Conservation (phyloP, 2,329 filamentous ascomycete species). For the Fusarium siculi region DNA sequence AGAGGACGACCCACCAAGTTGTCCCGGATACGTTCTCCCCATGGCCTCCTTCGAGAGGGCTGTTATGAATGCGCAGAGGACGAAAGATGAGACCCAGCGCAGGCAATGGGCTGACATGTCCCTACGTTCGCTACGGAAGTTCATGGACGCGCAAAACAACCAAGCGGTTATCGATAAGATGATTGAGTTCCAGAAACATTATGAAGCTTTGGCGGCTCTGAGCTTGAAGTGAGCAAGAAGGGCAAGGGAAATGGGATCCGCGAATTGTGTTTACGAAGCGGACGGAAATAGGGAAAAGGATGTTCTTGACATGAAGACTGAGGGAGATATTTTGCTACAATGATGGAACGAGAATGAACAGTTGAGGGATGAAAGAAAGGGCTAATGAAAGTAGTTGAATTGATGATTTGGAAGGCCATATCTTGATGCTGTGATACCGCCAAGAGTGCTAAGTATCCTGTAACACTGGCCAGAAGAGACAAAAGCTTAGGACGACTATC, state of each 20-base stretch:
- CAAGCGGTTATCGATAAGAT: neutral
- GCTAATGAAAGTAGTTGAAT: neutral
- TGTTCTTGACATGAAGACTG: neutral
- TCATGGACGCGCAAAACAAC: neutral
- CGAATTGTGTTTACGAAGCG: neutral
- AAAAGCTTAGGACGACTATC: neutral
- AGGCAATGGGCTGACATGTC: neutral
- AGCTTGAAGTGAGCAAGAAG: neutral
- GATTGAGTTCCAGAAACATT: neutral
- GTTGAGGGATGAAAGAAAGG: neutral
- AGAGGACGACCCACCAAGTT: neutral
- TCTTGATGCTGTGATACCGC: neutral
- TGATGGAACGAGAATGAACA: neutral
- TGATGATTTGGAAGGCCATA: neutral
- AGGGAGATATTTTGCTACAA: neutral
- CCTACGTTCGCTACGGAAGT: neutral
- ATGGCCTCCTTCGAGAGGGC: conserved; percentile 6
- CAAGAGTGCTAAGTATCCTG: neutral
- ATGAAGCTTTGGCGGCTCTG: neutral
- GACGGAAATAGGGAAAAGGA: neutral
- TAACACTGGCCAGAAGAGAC: neutral
- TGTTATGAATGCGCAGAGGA: neutral
- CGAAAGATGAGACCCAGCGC: neutral
- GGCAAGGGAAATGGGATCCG: neutral
- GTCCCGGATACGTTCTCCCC: neutral